Evolutionary conservation across 148 eudicot genomes (phyloP), one percentile per base, ranked within the genome.

Genomic region (Diospyros kaki): DNA sequence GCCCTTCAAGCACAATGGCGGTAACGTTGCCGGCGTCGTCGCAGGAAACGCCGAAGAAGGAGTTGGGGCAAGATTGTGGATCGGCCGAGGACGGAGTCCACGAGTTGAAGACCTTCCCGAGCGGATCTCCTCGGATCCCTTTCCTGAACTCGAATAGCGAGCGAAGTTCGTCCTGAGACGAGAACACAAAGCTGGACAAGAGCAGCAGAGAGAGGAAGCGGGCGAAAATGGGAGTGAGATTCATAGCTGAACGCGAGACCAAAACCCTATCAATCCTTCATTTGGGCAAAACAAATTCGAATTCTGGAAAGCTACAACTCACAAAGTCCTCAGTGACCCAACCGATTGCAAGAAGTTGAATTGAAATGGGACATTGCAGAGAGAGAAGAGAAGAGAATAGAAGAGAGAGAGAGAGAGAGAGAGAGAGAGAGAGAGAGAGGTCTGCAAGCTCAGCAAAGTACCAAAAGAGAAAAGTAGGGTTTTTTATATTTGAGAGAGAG

Each of bases 101-200:
- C 1, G 97, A 41, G 11, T 39, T 15, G 56, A 41, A 41, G 60
- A 94, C 69, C 66, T 77, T 82, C 1, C 71, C 66, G 1, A 64
- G 44, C 2, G 97, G 98, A 81, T 95, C 98, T 4, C 3, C 10
- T 43, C 64, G 73, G 78, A 95, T 88, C 69, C 98, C 98, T 67
- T 95, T 95, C 39, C 66, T 87, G 90, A 95, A 95, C 86, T 95
- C 98, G 40, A 92, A 83, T 0, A 90, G 80, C 40, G 98, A 86
- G 38, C 86, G 84, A 65, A 94, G 65, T 72, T 94, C 98, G 10
- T 84, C 88, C 3, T 77, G 74, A 43, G 80, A 10, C 9, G 78
- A 80, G 71, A 66, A 44, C 69, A 53, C 18, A 5, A 66, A 73
- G 17, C n/a, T 69, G 64, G n/a, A 69, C 42, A 53, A 77, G 76